phyloP scores from a whole-genome alignment of 805 yeast species.

The Lipomyces kockii region DNA sequence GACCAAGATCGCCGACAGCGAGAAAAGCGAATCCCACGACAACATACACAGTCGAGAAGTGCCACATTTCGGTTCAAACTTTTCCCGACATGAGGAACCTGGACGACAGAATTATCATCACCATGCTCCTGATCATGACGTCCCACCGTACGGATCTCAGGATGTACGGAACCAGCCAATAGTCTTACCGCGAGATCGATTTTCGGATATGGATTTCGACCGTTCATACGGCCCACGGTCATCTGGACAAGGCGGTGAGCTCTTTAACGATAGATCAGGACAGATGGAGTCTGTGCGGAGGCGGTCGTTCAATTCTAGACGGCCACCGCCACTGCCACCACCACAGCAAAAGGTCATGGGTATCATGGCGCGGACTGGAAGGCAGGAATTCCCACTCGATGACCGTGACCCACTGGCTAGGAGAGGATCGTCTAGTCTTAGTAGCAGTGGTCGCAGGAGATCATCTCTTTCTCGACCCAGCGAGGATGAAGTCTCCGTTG shows the following conservation, averaged over 20 bases:
- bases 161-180: constrained; percentile 30
- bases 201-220: constrained; percentile 29
- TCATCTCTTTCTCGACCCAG: constrained; percentile 2
- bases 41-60: constrained; percentile 12
- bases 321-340: constrained; percentile 10
- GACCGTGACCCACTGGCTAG: background rate
- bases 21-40: constrained; percentile 8
- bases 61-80: constrained; percentile 11
- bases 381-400: background rate
- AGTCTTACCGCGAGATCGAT: constrained; percentile 32
- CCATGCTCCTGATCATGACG: constrained; percentile 8
- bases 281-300: constrained; percentile 34
- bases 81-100: background rate
- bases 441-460: constrained; percentile 11
- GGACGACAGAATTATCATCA: background rate
- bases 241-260: constrained; percentile 16
- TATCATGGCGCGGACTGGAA: constrained; percentile 6
- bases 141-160: constrained; percentile 20
- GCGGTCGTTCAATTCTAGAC: constrained; percentile 16
- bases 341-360: constrained; percentile 8
- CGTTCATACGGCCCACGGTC: constrained; percentile 29
- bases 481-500: constrained; percentile 1
- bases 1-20: constrained; percentile 8
- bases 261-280: constrained; percentile 35
- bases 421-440: constrained; percentile 17